Percentiles rank a stretch among this genome's conserved stretches.
Conservation (phyloP, 768 basidiomycete species). For the Hericium coralloides region DNA sequence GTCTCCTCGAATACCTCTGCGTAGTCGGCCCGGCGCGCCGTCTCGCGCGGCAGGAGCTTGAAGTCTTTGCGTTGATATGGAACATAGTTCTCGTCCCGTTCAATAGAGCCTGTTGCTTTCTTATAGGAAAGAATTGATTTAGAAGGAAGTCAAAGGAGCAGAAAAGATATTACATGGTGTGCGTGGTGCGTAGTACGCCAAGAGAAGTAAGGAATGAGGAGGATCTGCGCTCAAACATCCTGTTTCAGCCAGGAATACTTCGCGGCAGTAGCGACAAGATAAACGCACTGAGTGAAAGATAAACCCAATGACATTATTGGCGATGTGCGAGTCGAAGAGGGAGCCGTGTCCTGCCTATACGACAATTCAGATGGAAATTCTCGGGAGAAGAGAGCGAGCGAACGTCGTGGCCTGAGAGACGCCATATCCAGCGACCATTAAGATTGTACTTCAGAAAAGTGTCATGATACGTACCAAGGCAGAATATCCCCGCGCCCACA, state of each 20-base stretch:
- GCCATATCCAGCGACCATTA: too few relatives aligned
- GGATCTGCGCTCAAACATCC: neutral
- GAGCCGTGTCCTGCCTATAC: conserved; percentile 3
- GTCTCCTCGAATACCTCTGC: conserved; percentile 47
- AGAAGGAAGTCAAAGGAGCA: neutral
- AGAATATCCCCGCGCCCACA: neutral
- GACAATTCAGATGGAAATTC: neutral
- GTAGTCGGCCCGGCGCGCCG: conserved; percentile 35
- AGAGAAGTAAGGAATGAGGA: conserved; percentile 5
- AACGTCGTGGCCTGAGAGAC: conserved; percentile 4
- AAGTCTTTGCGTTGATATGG: conserved; percentile 34
- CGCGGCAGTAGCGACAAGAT: neutral
- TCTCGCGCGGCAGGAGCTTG: conserved; percentile 31
- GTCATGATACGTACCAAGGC: neutral
- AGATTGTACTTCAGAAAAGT: neutral
- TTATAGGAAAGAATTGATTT: neutral
- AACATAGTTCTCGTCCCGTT: conserved; percentile 22
- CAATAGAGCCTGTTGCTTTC: conserved; percentile 16
- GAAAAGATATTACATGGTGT: neutral
- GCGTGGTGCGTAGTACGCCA: conserved; percentile 4
- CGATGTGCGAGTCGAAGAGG: neutral
- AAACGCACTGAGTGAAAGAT: neutral
- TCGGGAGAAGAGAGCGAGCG: neutral
- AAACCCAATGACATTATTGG: conserved; percentile 1
- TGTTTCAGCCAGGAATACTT: too few relatives aligned